A percentile compares a stretch with the other conserved stretches of the same genome.
phyloP scores from a whole-genome alignment of 225 moss, liverwort and hornwort genomes.

The Pseudisothecium myosuroides region DNA sequence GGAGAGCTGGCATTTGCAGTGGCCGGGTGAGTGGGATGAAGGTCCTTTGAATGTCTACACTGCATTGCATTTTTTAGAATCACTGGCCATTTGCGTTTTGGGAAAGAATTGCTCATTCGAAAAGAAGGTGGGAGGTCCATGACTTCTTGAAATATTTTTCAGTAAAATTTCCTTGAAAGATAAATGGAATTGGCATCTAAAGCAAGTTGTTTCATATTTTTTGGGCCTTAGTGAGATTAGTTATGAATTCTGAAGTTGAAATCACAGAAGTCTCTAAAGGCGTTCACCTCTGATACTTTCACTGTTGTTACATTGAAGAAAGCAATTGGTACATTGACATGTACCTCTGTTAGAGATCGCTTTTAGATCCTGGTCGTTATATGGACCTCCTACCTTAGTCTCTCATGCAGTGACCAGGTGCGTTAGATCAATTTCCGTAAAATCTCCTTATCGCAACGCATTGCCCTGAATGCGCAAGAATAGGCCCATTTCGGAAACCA shows the following conservation, averaged over 20 bases:
- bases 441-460: background rate
- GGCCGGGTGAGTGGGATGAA: slow-evolving; percentile 40
- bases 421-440: background rate
- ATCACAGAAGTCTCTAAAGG: background rate
- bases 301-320: background rate
- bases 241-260: background rate
- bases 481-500: background rate
- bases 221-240: too few species aligned
- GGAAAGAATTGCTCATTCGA: background rate
- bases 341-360: background rate
- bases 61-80: background rate
- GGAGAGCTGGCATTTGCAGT: slow-evolving; percentile 92
- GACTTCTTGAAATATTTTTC: background rate
- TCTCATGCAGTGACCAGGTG: slow-evolving; percentile 48
- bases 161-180: background rate
- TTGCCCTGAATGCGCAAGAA: background rate
- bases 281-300: too few species aligned
- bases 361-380: background rate
- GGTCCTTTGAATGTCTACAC: background rate
- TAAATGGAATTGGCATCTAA: too few species aligned
- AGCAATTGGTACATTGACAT: background rate
- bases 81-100: background rate
- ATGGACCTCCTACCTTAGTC: background rate
- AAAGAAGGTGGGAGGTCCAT: background rate
- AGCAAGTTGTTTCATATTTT: background rate